These are phyloP conservation scores for Aspergillus egyptiacus DNA, from an alignment of 495 filamentous ascomycete genomes.

Conservation along the genomic window DNA sequence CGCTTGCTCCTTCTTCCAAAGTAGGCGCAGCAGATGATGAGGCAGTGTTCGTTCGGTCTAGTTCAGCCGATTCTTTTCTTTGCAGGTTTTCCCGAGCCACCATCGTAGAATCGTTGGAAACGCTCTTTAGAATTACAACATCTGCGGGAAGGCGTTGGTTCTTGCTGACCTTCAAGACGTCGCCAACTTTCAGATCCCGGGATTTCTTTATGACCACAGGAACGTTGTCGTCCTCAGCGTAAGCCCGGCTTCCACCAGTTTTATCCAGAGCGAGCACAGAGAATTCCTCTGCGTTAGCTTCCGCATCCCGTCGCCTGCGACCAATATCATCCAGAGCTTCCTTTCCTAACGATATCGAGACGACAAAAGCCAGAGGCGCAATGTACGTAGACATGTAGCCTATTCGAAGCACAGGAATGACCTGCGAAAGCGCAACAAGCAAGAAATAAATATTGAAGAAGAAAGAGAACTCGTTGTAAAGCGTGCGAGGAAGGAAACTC, in stretches of 20 bases:
- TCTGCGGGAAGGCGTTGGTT: conserved; percentile 91
- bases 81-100: conserved; percentile 19
- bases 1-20: conserved; percentile 9
- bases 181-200: conserved; percentile 87
- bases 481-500: conserved; percentile 86
- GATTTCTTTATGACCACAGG: conserved; percentile 70
- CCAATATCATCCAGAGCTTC: conserved; percentile 93
- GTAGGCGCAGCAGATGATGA: conserved; percentile 7
- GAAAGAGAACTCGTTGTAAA: conserved; percentile 99
- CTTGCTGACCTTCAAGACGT: conserved; percentile 85
- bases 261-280: conserved; percentile 64
- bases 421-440: conserved; percentile 88
- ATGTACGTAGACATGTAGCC: conserved; percentile 94
- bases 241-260: conserved; percentile 19
- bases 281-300: conserved; percentile 91
- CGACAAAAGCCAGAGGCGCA: conserved; percentile 85
- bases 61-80: conserved; percentile 17
- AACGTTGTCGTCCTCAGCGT: conserved; percentile 4
- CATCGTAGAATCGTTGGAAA: conserved; percentile 57
- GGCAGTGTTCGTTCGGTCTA: conserved; percentile 21
- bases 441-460: conserved; percentile 99
- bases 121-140: conserved; percentile 84
- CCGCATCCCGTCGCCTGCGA: conserved; percentile 75
- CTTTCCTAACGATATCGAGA: conserved; percentile 87
- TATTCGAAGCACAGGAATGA: conserved; percentile 80